Base-by-base conservation (phyloP, 2,329 filamentous ascomycete species). In the Xylaria arbuscula region DNA sequence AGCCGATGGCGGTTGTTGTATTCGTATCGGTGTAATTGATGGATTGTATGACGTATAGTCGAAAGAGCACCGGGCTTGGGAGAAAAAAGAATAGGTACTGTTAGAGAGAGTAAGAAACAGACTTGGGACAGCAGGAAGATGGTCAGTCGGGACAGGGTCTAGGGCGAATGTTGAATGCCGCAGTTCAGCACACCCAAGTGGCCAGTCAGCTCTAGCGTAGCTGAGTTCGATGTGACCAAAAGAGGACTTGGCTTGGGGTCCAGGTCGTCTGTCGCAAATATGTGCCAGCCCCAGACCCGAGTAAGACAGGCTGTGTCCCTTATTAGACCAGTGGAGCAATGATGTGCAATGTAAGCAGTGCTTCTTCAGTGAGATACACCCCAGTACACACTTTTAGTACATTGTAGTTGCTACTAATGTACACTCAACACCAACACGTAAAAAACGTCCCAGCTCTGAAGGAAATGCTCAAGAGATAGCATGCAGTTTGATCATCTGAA, bases 291-390 rank as follows among this genome's bases (percentile, higher is more conserved):
- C 48, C 59, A 38, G 53, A 50, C 36, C 55, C 58, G 60, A 45
- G 59, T 59, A 53, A 69, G 67, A 61, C 60, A 48, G 68, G 68
- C 68, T 70, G 62, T 70, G 68, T 64, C 51, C 56, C 65, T 57
- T 38, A 55, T 65, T 55, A 53, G 48, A 57, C 56, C 34, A 36
- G 51, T 51, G 56, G 62, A 58, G 56, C 58, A 62, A 53, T 24
- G 57, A 28, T 47, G 19, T 17, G 50, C 53, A 15, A 32, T 45
- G 48, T 53, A 32, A 58, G 62, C 62, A 28, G 40, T 56, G 17
- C 54, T 47, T 51, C 32, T 58, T 58, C 28, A 59, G 59, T 47
- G 22, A 34, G 36, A 61, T 9, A 40, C 32, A 56, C 24, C 63
- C 48, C 8, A 22, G 62, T 15, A 17, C 28, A 17, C 11, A 47